A percentile compares a stretch with the other conserved stretches of the same genome.
These are phyloP conservation scores for Colletotrichum coccodes DNA, from an alignment of 2,329 filamentous ascomycete genomes.

Conservation along the genomic window DNA sequence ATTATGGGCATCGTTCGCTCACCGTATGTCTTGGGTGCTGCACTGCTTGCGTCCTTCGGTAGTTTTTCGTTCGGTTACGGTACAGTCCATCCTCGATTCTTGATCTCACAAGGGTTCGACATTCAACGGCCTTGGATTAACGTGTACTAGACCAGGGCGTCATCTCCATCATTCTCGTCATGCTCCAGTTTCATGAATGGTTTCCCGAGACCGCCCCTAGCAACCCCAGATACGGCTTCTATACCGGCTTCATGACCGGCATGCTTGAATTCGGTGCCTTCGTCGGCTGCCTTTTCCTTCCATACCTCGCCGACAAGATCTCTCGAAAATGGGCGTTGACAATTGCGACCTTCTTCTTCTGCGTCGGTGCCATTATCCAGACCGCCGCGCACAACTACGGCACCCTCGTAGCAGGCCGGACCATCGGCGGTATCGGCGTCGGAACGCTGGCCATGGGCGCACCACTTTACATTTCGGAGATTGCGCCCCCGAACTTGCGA, in stretches of 20 bases:
- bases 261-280: conserved; percentile 54
- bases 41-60: conserved; percentile 52
- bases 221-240: conserved; percentile 37
- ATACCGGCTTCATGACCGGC: conserved; percentile 52
- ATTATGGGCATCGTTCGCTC: conserved; percentile 45
- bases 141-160: conserved; percentile 43
- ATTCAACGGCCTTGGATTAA: neutral
- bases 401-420: conserved; percentile 39
- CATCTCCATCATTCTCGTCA: conserved; percentile 54
- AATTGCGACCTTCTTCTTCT: conserved; percentile 49
- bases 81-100: neutral
- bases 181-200: conserved; percentile 52
- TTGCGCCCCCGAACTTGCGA: conserved; percentile 48
- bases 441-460: conserved; percentile 42
- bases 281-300: conserved; percentile 45
- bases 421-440: conserved; percentile 43
- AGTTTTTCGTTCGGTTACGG: conserved; percentile 44
- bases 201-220: conserved; percentile 44
- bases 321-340: conserved; percentile 54
- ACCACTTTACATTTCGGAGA: conserved; percentile 44
- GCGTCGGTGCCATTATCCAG: conserved; percentile 53
- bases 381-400: conserved; percentile 40
- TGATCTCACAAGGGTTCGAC: neutral
- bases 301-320: conserved; percentile 50
- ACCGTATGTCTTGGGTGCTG: conserved; percentile 53